A percentile compares a stretch with the other conserved stretches of the same genome.
These are phyloP conservation scores for Trichoderma sp. DNA, from an alignment of 2,329 filamentous ascomycete species.

Conservation along the genomic window DNA sequence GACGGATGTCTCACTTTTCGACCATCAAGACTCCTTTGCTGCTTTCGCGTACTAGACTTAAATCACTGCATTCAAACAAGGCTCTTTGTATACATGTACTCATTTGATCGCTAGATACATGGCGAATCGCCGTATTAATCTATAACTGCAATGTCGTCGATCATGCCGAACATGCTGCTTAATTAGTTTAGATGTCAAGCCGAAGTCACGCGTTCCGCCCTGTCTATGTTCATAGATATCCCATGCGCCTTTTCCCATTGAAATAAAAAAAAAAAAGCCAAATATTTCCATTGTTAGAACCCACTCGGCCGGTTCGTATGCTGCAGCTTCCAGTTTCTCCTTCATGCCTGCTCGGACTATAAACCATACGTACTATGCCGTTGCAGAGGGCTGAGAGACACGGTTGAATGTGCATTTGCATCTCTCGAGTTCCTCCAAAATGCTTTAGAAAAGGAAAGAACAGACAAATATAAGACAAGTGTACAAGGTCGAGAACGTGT, in stretches of 20 bases:
- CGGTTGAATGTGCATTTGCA: constrained; percentile 16
- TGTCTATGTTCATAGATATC: constrained; percentile 28
- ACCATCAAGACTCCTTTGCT: background rate
- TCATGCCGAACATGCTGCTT: constrained; percentile 7
- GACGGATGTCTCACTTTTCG: background rate
- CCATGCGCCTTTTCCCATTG: constrained; percentile 25
- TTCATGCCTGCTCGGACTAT: background rate
- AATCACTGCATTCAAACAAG: background rate
- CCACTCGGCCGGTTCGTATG: constrained; percentile 17
- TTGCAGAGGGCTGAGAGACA: background rate
- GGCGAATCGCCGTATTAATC: constrained; percentile 27
- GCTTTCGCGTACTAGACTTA: background rate
- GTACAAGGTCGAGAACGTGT: constrained; percentile 54
- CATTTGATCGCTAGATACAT: constrained; percentile 24
- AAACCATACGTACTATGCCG: background rate
- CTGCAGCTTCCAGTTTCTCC: background rate
- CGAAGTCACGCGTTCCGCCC: constrained; percentile 13
- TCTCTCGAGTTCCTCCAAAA: constrained; percentile 8
- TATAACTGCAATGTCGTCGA: constrained; percentile 26
- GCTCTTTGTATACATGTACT: background rate
- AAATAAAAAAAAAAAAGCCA: constrained; percentile 10
- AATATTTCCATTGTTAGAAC: constrained; percentile 13
- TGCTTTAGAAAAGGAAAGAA: constrained; percentile 40
- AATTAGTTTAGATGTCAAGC: constrained; percentile 15
- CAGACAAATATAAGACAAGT: constrained; percentile 55